Evolutionary conservation across 2,329 filamentous ascomycete genomes (phyloP).

Genomic region (Penicillium aurantiogriseum): DNA sequence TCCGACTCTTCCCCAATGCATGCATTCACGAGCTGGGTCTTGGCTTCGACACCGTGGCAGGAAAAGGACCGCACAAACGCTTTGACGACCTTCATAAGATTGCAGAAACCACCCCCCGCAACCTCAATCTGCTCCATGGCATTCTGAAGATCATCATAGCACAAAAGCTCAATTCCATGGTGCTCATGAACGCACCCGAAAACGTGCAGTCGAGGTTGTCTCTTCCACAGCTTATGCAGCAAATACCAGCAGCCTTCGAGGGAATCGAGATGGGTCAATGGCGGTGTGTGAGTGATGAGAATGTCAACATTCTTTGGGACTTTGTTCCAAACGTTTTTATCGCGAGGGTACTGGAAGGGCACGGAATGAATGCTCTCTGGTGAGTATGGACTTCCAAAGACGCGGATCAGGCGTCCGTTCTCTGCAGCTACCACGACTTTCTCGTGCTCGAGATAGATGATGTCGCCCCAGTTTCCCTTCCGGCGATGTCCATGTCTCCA

Average conservation of each 20-base stretch:
- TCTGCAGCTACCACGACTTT: not conserved
- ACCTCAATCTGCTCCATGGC: not conserved
- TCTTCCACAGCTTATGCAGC: not conserved
- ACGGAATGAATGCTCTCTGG: not conserved
- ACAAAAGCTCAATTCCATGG: not conserved
- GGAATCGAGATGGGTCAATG: not conserved
- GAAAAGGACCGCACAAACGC: not conserved
- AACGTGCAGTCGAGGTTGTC: not conserved
- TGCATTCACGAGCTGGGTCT: not conserved
- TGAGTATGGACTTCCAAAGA: not conserved
- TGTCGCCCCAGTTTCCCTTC: not conserved
- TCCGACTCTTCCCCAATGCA: not conserved
- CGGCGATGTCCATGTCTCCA: not conserved
- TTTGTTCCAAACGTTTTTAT: not conserved
- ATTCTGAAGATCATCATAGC: not conserved
- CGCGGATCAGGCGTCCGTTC: not conserved
- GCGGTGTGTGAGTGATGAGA: slow-evolving; percentile 4
- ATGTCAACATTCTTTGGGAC: not conserved
- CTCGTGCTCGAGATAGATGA: slow-evolving; percentile 2
- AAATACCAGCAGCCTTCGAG: not conserved
- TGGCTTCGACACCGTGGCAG: not conserved
- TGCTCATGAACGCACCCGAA: not conserved
- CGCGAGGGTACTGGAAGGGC: not conserved
- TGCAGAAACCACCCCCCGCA: not conserved
- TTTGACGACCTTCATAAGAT: not conserved